Conservation (phyloP, 164 flowering plant species). For the Tinospora cordifolia region DNA sequence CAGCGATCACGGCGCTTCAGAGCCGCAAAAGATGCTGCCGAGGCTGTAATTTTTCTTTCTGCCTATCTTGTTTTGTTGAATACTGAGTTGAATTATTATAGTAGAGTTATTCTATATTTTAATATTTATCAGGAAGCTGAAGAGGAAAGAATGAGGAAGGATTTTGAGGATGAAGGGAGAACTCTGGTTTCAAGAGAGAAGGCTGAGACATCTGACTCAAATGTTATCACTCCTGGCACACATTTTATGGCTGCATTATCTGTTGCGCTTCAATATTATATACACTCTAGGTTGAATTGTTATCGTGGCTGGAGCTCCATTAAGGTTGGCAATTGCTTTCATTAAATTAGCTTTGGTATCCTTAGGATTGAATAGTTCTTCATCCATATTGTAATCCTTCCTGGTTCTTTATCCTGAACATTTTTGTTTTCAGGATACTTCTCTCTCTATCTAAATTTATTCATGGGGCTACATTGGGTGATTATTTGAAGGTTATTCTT, state of each 20-base stretch:
- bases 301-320: constrained; percentile 61
- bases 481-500: constrained; percentile 95
- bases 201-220: constrained; percentile 82
- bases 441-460: constrained; percentile 47
- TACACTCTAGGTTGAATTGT: constrained; percentile 64
- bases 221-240: constrained; percentile 99
- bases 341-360: constrained; percentile 14
- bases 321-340: constrained; percentile 49
- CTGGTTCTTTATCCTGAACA: constrained; percentile 31
- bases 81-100: neutral
- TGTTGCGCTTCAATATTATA: constrained; percentile 83
- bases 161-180: constrained; percentile 57
- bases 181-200: constrained; percentile 44
- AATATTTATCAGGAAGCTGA: constrained; percentile 63
- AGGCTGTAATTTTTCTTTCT: constrained; percentile 56
- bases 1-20: constrained; percentile 92
- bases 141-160: constrained; percentile 68
- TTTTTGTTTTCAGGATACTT: constrained; percentile 54
- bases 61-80: constrained; percentile 4
- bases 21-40: constrained; percentile 97
- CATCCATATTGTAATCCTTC: constrained; percentile 43
- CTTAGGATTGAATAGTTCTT: constrained; percentile 39
- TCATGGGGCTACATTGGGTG: constrained; percentile 72
- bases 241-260: constrained; percentile 83
- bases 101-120: constrained; percentile 3